Evolutionary conservation across 306 rosid genomes (phyloP), one percentile per base, ranked within the genome.

Genomic region (Dalbergia cochinchinensis): DNA sequence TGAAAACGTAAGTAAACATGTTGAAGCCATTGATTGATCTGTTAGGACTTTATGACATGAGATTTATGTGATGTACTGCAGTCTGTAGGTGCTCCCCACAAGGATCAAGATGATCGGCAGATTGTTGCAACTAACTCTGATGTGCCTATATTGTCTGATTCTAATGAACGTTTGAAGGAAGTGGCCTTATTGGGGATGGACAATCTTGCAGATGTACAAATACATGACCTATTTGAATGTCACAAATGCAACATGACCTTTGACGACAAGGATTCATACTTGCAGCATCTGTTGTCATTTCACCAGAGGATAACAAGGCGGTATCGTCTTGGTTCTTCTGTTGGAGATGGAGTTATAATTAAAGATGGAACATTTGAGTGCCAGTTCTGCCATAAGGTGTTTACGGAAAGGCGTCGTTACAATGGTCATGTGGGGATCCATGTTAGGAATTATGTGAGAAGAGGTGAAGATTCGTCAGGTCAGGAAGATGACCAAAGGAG

Each of bases 351-450:
- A 64, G 98, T 93, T 77, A 93, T 93, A 78, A 89, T 93, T 66
- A 91, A 90, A 80, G 94, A 93, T 75, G 98, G 96, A n/a, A 93
- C 91, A 76, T 93, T 85, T 80, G 96, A 91, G 82, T 93, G 98
- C 87, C 98, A 93, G 88, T 93, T 93, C 83, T 93, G 98, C 83
- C 98, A 93, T 78, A 91, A 93, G 84, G 93, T 91, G 76, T 93
- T 91, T 76, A 61, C 83, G 45, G 98, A 93, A 76, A 88, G 92
- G 90, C 92, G 92, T 79, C 94, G 96, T 81, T 93, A 93, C 85
- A 93, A 91, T 73, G 90, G 96, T 60, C 98, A 93, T 81, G 98
- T 93, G 58, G 98, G 98, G 74, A 93, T 93, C 57, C 98, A 93
- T 75, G 98, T 93, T 44, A 89, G 96, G 83, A 93, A 89, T 85